Evolutionary conservation across 164 flowering plant species (phyloP), one percentile per base, ranked within the genome.

Genomic region (Sedum album): DNA sequence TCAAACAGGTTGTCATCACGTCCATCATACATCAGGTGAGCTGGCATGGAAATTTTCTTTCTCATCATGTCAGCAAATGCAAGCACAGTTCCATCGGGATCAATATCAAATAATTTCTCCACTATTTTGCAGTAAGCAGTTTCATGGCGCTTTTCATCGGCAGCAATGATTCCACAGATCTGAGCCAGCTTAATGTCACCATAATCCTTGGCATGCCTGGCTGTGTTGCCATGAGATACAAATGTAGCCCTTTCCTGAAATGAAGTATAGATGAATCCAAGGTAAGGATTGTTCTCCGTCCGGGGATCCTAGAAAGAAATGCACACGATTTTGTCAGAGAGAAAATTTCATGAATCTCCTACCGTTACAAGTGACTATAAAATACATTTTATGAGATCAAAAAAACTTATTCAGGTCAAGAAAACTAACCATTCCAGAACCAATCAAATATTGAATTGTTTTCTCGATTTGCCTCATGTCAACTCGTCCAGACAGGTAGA

Each of bases 111-210:
- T 1, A 83, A 81, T 79, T 81, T 83, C 72, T 81, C 81, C 13
- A 83, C 83, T 55, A 81, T 81, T 31, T 31, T 68, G 0, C 74
- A 46, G 75, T 83, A 83, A 20, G 84, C 86, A 60, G 68, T 77
- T 67, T 83, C 86, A 69, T 83, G 86, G 15, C 86, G 81, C 69
- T 70, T 83, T 72, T 81, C 86, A 72, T 83, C 84, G 0, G 86
- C 30, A 26, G 86, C 84, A 13, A 83, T 83, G 67, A 78, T 77
- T 7, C 86, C 86, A 70, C 86, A 83, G 23, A 83, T 73, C 13
- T 78, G 76, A 2, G 84, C 84, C 11, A 83, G 80, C 44, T 44
- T 44, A 15, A 44, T 44, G 48, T 44, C 48, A 44, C 48, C 48
- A 44, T 44, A 44, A 44, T 44, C 48, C 48, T 44, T 44, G 48